phyloP scores from a whole-genome alignment of 2,329 filamentous ascomycete genomes.

The Plectosphaerella cucumerina region DNA sequence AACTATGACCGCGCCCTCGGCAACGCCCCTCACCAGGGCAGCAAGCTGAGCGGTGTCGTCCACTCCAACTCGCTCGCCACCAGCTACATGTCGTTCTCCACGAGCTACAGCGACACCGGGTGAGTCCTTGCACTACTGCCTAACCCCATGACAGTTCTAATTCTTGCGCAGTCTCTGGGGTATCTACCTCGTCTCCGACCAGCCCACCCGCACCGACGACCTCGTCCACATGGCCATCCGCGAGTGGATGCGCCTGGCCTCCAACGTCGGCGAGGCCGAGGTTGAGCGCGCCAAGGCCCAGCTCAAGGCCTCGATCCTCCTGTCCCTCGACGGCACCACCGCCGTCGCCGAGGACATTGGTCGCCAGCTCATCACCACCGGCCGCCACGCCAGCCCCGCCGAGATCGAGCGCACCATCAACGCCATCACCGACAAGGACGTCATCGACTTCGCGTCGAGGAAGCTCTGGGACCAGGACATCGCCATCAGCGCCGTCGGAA shows the following conservation, averaged over 20 bases:
- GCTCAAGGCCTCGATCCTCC: conserved; percentile 95
- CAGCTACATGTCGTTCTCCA: conserved; percentile 99
- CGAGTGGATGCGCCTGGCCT: conserved; percentile 94
- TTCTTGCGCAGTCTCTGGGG: conserved; percentile 76
- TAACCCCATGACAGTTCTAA: conserved; percentile 20
- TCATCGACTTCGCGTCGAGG: conserved; percentile 92
- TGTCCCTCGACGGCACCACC: conserved; percentile 95
- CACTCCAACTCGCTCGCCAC: conserved; percentile 95
- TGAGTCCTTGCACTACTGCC: conserved; percentile 42
- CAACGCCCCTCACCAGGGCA: conserved; percentile 93
- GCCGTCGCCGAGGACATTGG: conserved; percentile 98
- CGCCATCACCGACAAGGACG: conserved; percentile 87
- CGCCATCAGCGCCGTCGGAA: conserved; percentile 87
- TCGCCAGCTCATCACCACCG: conserved; percentile 96
- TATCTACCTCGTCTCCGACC: conserved; percentile 96
- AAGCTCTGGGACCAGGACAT: conserved; percentile 98
- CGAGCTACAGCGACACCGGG: conserved; percentile 99
- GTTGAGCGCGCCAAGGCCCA: conserved; percentile 98
- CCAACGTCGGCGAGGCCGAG: conserved; percentile 83
- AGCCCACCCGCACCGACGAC: conserved; percentile 83
- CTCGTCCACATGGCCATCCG: conserved; percentile 97
- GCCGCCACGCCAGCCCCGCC: conserved; percentile 81
- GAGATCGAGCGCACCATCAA: conserved; percentile 94
- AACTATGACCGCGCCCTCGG: conserved; percentile 99
- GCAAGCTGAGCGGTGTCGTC: conserved; percentile 94